These are phyloP conservation scores for Astrothelium subdiscretum DNA, from an alignment of 495 filamentous ascomycete species.

Conservation along the genomic window DNA sequence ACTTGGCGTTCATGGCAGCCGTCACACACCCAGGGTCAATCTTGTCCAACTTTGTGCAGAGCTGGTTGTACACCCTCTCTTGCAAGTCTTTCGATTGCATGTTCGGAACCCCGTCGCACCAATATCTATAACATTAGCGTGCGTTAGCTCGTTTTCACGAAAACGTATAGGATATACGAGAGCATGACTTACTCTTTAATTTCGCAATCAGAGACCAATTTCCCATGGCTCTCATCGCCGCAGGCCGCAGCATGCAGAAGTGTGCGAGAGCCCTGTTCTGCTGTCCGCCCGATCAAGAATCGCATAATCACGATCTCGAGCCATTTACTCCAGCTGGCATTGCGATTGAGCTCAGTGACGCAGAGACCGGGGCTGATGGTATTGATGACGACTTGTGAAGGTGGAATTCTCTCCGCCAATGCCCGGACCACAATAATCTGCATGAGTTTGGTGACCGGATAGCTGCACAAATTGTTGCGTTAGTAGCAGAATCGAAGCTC, in stretches of 20 bases:
- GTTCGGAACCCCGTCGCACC: background rate
- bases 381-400: conserved; percentile 28
- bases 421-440: conserved; percentile 19
- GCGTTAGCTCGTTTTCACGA: background rate
- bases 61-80: conserved; percentile 19
- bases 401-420: conserved; percentile 13
- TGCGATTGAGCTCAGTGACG: conserved; percentile 23
- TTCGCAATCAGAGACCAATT: conserved; percentile 23
- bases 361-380: conserved; percentile 31
- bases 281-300: conserved; percentile 20
- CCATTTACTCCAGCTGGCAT: background rate
- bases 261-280: conserved; percentile 32
- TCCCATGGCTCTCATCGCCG: conserved; percentile 27
- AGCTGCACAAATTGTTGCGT: conserved; percentile 3
- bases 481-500: background rate
- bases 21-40: conserved; percentile 18
- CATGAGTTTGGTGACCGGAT: conserved; percentile 25
- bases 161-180: too few relatives aligned
- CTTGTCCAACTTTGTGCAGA: conserved; percentile 17
- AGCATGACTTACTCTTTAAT: conserved; percentile 11
- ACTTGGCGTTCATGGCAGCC: background rate
- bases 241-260: conserved; percentile 27
- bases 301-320: conserved; percentile 2
- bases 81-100: conserved; percentile 10
- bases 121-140: background rate